Conservation (phyloP, 306 rosid species). For the Rosa multiflora region DNA sequence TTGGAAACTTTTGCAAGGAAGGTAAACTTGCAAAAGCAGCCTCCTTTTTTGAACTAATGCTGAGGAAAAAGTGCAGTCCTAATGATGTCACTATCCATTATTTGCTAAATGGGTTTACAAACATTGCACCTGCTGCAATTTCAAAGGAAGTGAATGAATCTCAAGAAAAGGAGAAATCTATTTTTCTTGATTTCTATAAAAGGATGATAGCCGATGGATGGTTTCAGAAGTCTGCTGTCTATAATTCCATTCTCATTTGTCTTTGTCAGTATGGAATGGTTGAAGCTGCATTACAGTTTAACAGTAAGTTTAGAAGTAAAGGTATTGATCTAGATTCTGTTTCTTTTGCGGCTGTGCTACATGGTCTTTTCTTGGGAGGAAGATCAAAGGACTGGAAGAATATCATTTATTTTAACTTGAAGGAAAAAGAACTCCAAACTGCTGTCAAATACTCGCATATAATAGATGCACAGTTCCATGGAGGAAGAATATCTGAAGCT, state of each 20-base stretch:
- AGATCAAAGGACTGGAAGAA: constrained; percentile 65
- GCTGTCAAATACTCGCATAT: constrained; percentile 55
- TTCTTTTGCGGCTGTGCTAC: constrained; percentile 58
- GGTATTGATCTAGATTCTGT: constrained; percentile 54
- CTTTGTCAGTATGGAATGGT: constrained; percentile 70
- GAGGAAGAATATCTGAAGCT: constrained; percentile 59
- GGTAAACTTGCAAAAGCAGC: constrained; percentile 62
- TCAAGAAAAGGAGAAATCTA: constrained; percentile 30
- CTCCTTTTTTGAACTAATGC: constrained; percentile 69
- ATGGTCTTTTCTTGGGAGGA: constrained; percentile 67
- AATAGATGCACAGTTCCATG: constrained; percentile 52
- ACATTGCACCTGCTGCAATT: constrained; percentile 21
- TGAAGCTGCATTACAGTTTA: constrained; percentile 58
- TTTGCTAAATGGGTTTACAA: constrained; percentile 68
- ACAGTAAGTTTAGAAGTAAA: constrained; percentile 46
- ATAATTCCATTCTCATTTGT: constrained; percentile 65
- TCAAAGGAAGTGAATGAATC: constrained; percentile 23
- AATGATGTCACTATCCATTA: constrained; percentile 69
- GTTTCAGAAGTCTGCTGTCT: constrained; percentile 47
- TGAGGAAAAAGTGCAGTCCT: constrained; percentile 62
- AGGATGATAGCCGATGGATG: constrained; percentile 72
- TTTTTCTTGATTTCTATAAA: constrained; percentile 53
- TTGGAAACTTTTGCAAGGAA: constrained; percentile 64
- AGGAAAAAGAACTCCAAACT: constrained; percentile 48
- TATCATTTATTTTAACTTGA: constrained; percentile 43